Evolutionary conservation across 495 filamentous ascomycete species (phyloP).

Genomic region (Penicillium parvum): DNA sequence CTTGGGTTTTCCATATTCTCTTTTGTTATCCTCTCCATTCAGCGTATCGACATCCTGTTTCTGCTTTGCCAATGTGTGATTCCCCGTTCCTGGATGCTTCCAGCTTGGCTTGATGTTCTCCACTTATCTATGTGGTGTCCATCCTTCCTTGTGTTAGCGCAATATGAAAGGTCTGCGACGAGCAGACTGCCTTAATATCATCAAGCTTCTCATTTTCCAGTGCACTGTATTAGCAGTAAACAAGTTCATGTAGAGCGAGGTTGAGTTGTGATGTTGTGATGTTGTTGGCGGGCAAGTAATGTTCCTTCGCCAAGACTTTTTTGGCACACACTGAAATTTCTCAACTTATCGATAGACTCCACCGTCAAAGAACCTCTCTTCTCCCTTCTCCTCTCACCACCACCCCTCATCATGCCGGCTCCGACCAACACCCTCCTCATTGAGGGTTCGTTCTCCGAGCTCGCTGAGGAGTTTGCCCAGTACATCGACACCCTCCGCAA

Average conservation of each 20-base stretch:
- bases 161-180: constrained; percentile 4
- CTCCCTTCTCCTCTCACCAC: constrained; percentile 23
- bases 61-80: constrained; percentile 12
- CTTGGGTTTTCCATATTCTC: constrained; percentile 3
- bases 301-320: constrained; percentile 43
- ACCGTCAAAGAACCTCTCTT: constrained; percentile 38
- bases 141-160: constrained; percentile 20
- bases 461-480: constrained; percentile 81
- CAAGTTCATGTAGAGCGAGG: background rate
- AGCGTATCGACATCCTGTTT: constrained; percentile 13
- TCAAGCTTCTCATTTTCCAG: too few species aligned
- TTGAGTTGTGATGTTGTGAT: background rate
- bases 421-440: constrained; percentile 69
- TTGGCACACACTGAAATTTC: constrained; percentile 48
- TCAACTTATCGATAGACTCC: constrained; percentile 42
- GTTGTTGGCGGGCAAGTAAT: constrained; percentile 1
- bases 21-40: constrained; percentile 13
- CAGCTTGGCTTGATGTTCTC: constrained; percentile 13
- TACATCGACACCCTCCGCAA: constrained; percentile 68
- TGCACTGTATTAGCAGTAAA: too few species aligned
- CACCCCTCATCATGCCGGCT: constrained; percentile 43
- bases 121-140: constrained; percentile 18
- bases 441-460: constrained; percentile 84
- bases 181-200: constrained; percentile 6
- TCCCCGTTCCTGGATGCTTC: constrained; percentile 19